Conservation (phyloP, 2,329 filamentous ascomycete species). For the Aspergillus versicolor region DNA sequence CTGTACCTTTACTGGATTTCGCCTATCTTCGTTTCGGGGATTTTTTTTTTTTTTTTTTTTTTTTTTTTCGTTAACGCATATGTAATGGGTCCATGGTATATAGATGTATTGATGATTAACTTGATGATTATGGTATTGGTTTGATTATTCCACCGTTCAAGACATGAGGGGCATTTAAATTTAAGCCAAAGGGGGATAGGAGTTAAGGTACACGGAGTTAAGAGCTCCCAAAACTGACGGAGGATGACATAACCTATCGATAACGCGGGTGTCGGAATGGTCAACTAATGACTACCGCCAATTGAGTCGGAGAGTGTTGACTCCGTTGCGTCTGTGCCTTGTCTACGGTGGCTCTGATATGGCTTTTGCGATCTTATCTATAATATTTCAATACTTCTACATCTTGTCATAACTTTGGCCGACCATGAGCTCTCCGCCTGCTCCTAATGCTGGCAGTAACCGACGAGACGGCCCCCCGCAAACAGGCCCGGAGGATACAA, state of each 20-base stretch:
- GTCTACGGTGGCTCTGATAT: constrained; percentile 5
- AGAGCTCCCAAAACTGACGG: not conserved
- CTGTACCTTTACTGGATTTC: not conserved
- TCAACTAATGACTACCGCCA: too few species aligned
- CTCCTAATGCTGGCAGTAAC: constrained; percentile 26
- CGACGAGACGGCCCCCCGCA: constrained; percentile 17
- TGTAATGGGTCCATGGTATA: too few species aligned
- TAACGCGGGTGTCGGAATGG: not conserved
- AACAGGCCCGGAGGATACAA: constrained; percentile 26
- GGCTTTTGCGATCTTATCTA: constrained; percentile 6
- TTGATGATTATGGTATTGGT: too few species aligned
- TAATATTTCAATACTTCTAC: constrained; percentile 8
- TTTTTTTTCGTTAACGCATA: not conserved
- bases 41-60: not conserved
- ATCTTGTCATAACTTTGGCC: constrained; percentile 6
- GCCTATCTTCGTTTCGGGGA: not conserved
- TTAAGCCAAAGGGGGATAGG: constrained; percentile 3
- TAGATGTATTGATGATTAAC: too few species aligned
- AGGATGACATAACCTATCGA: constrained; percentile 8
- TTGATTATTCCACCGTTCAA: too few species aligned
- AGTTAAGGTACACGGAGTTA: constrained; percentile 7
- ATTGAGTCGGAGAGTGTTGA: not conserved
- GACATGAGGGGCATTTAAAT: not conserved
- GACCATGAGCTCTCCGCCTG: constrained; percentile 29
- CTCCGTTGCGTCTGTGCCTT: not conserved